A percentile compares a stretch with the other conserved stretches of the same genome.
Evolutionary conservation across 352 stramenopile species (phyloP).

Genomic region (Ophiocytium majus): DNA sequence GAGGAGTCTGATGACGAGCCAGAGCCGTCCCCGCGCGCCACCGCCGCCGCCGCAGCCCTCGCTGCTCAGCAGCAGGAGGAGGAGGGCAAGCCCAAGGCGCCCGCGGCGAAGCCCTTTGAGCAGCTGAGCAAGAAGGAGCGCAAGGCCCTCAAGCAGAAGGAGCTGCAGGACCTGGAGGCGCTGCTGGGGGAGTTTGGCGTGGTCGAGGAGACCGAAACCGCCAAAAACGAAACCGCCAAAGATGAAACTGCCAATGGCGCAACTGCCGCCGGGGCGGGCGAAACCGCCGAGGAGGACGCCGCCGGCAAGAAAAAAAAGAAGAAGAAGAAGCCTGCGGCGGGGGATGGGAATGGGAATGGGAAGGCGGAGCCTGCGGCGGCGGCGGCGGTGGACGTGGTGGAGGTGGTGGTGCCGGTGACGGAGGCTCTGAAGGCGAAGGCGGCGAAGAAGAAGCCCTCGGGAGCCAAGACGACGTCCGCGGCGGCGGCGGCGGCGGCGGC

Average conservation of each 20-base stretch:
- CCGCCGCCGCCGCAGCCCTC: no score
- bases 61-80: not conserved
- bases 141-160: slow-evolving; percentile 54
- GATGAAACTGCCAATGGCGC: not conserved
- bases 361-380: not conserved
- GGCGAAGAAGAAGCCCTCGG: not conserved
- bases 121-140: slow-evolving; percentile 27
- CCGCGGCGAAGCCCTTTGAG: slow-evolving; percentile 16
- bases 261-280: not conserved
- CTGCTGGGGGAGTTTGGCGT: slow-evolving; percentile 47
- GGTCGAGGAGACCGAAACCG: not conserved
- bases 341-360: not conserved
- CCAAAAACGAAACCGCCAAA: not conserved
- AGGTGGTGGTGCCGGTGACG: not conserved
- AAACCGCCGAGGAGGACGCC: not conserved
- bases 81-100: not conserved
- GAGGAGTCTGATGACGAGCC: not conserved
- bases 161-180: slow-evolving; percentile 51
- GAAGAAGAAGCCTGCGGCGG: slow-evolving; percentile 18
- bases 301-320: slow-evolving; percentile 19
- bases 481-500: not conserved
- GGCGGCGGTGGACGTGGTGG: not conserved
- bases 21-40: not conserved
- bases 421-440: not conserved
- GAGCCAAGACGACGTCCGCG: not conserved